Evolutionary conservation across 2,329 filamentous ascomycete genomes (phyloP).

Genomic region (Didymella keratinophila): DNA sequence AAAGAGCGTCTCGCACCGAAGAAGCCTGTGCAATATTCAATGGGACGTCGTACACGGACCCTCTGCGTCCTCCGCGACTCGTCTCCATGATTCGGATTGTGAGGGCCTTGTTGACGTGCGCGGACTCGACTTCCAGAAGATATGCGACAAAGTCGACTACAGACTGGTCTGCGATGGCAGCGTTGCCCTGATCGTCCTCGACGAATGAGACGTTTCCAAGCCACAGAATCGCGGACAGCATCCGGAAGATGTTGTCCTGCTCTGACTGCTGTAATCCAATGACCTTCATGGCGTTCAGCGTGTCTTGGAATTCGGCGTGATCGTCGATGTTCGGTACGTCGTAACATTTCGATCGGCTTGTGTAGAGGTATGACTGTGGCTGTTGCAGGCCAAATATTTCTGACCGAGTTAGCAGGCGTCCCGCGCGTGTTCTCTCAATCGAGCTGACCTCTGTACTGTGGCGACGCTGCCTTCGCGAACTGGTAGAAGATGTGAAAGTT

Average conservation of each 20-base stretch:
- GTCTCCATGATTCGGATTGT: slow-evolving; percentile 87
- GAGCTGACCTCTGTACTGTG: slow-evolving; percentile 72
- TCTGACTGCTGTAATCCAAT: slow-evolving; percentile 89
- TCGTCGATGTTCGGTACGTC: slow-evolving; percentile 96
- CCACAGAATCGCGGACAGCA: slow-evolving; percentile 92
- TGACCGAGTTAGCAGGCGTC: slow-evolving; percentile 34
- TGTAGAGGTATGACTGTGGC: slow-evolving; percentile 92
- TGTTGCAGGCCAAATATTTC: slow-evolving; percentile 89
- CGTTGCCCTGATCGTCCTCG: slow-evolving; percentile 90
- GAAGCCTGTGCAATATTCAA: slow-evolving; percentile 86
- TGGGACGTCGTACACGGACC: slow-evolving; percentile 75
- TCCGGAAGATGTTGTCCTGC: slow-evolving; percentile 96
- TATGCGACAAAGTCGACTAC: slow-evolving; percentile 96
- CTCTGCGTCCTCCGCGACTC: slow-evolving; percentile 69
- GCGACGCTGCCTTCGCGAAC: slow-evolving; percentile 93
- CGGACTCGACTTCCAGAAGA: slow-evolving; percentile 83
- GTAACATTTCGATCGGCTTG: slow-evolving; percentile 91
- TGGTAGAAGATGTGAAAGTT: slow-evolving; percentile 99
- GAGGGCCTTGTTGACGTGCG: slow-evolving; percentile 82
- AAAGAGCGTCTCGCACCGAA: slow-evolving; percentile 86
- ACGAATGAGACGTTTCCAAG: slow-evolving; percentile 90
- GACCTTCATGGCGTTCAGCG: slow-evolving; percentile 90
- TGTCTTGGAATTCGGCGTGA: slow-evolving; percentile 85
- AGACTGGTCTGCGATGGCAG: slow-evolving; percentile 84
- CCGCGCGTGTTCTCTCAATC: not conserved